Evolutionary conservation across 2,329 filamentous ascomycete genomes (phyloP).

Genomic region (Scopulariopsis brevicaulis): DNA sequence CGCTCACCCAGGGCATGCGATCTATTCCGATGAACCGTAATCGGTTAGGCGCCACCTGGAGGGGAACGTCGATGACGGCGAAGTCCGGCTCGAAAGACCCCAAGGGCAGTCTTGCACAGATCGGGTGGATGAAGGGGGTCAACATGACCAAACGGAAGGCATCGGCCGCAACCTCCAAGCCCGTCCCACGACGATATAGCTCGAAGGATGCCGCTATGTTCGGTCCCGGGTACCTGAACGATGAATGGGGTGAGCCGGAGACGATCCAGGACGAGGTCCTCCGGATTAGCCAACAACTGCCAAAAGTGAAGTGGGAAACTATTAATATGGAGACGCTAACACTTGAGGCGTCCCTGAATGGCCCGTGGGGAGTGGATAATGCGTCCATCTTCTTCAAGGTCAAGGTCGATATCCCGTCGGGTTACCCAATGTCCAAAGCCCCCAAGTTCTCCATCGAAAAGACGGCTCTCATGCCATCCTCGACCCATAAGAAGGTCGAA

Average conservation of each 20-base stretch:
- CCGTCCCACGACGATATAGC: conserved; percentile 32
- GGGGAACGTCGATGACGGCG: conserved; percentile 47
- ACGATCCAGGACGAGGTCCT: conserved; percentile 54
- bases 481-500: conserved; percentile 38
- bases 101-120: conserved; percentile 42
- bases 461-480: conserved; percentile 48
- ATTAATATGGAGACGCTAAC: conserved; percentile 51
- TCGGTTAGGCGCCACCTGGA: conserved; percentile 32
- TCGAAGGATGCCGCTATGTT: conserved; percentile 41
- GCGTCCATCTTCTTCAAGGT: conserved; percentile 51
- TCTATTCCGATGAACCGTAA: conserved; percentile 26
- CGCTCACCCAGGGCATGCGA: conserved; percentile 31
- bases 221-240: conserved; percentile 36
- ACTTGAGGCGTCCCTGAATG: conserved; percentile 49
- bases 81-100: conserved; percentile 28
- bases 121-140: conserved; percentile 60
- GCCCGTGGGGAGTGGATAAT: conserved; percentile 48
- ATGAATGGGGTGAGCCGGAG: conserved; percentile 50
- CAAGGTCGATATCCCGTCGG: conserved; percentile 45
- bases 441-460: conserved; percentile 51
- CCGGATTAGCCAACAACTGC: conserved; percentile 48
- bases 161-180: conserved; percentile 20
- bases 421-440: conserved; percentile 45
- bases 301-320: conserved; percentile 53
- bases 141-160: conserved; percentile 47